phyloP scores from a whole-genome alignment of 2,329 filamentous ascomycete genomes.

The Microdochium nivale region DNA sequence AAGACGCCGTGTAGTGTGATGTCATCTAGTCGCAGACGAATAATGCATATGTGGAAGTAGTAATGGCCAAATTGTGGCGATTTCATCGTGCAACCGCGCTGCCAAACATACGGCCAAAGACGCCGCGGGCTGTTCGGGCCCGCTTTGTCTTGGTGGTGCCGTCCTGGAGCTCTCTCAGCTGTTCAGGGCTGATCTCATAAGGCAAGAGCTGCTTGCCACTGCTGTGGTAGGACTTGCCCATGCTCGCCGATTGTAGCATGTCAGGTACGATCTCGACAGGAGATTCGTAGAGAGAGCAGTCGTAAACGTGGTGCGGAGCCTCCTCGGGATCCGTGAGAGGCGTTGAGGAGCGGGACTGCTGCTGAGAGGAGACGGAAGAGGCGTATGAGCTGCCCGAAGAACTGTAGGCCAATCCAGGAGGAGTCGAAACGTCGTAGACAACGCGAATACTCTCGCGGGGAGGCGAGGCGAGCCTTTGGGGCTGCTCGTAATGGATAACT shows the following conservation, averaged over 20 bases:
- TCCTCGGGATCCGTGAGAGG: conserved; percentile 37
- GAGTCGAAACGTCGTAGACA: conserved; percentile 29
- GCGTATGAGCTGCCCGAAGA: conserved; percentile 35
- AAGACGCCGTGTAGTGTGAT: neutral
- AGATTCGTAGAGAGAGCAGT: conserved; percentile 38
- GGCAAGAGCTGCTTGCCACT: conserved; percentile 31
- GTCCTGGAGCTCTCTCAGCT: conserved; percentile 41
- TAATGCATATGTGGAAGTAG: neutral
- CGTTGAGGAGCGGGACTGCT: conserved; percentile 41
- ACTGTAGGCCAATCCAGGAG: conserved; percentile 37
- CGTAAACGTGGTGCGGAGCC: conserved; percentile 28
- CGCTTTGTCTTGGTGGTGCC: conserved; percentile 37
- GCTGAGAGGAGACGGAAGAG: conserved; percentile 35
- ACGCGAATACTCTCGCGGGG: conserved; percentile 30
- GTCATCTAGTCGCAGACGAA: neutral
- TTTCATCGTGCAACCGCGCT: conserved; percentile 5
- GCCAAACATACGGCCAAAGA: conserved; percentile 46
- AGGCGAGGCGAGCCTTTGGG: conserved; percentile 26
- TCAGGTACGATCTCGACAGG: conserved; percentile 36
- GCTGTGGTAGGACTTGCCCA: conserved; percentile 18
- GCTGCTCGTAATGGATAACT: conserved; percentile 34
- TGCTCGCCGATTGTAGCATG: conserved; percentile 26
- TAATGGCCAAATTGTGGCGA: neutral
- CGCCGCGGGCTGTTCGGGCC: conserved; percentile 34
- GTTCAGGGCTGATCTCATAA: conserved; percentile 46